phyloP scores from a whole-genome alignment of 768 basidiomycete genomes.

The Boletus huronensis region DNA sequence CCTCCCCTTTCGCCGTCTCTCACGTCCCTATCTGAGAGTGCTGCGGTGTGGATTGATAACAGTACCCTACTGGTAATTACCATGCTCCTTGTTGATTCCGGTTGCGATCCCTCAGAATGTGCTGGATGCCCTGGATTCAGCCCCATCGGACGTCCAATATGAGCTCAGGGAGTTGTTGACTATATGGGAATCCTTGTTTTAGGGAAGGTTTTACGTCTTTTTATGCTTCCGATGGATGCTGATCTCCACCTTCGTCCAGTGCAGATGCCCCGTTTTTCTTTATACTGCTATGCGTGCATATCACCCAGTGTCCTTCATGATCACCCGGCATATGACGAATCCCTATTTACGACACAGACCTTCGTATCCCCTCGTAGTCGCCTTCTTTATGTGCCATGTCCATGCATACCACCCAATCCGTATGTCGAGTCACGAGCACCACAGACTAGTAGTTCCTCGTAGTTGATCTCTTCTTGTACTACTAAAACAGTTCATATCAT shows the following conservation, averaged over 20 bases:
- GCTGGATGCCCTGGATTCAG: no score
- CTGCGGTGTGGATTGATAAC: no score
- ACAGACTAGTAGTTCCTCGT: not conserved
- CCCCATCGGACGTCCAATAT: not conserved
- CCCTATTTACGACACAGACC: no score
- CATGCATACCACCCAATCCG: not conserved
- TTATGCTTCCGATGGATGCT: not conserved
- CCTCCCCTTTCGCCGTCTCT: not conserved
- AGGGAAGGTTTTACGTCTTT: not conserved
- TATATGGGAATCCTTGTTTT: not conserved
- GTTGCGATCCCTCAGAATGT: slow-evolving; percentile 2
- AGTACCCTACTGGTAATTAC: not conserved
- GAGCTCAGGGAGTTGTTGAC: not conserved
- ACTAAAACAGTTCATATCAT: not conserved
- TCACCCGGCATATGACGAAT: no score
- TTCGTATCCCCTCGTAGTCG: no score
- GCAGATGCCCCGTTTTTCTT: not conserved
- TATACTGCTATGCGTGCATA: not conserved
- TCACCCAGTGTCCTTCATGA: no score
- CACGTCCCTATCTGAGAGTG: no score
- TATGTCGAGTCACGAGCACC: not conserved
- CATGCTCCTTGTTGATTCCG: not conserved
- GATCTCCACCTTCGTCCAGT: not conserved
- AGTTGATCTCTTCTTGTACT: not conserved
- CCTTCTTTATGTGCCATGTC: no score